phyloP scores from a whole-genome alignment of 208 protist genomes.

The Zelonia costaricensis region DNA sequence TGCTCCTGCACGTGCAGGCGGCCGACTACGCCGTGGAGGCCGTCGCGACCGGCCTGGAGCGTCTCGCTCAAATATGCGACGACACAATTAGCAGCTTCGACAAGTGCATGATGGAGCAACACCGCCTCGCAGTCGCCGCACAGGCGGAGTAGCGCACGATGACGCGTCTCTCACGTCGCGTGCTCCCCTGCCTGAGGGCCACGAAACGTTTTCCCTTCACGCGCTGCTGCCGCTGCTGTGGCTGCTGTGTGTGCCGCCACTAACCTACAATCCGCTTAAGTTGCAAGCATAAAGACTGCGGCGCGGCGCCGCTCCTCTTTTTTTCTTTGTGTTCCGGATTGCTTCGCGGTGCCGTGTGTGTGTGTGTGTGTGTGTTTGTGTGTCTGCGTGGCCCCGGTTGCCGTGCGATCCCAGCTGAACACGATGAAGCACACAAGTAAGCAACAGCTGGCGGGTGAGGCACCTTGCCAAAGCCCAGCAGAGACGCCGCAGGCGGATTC shows the following conservation, averaged over 20 bases:
- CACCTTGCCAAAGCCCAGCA: too few species aligned
- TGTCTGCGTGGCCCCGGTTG: too few species aligned
- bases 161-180: too few species aligned
- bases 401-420: too few species aligned
- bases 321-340: neutral
- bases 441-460: too few species aligned
- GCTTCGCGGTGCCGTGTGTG: neutral
- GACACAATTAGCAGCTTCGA: conserved; percentile 78
- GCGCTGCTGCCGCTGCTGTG: neutral
- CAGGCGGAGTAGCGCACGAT: conserved; percentile 15
- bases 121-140: conserved; percentile 20
- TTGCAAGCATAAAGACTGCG: too few species aligned
- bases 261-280: neutral
- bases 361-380: too few species aligned
- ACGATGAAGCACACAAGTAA: too few species aligned
- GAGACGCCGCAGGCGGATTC: too few species aligned
- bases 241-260: neutral
- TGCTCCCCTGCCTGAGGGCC: too few species aligned
- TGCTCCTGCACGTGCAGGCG: conserved; percentile 91
- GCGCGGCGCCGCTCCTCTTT: too few species aligned
- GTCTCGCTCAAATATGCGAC: conserved; percentile 81
- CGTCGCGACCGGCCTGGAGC: conserved; percentile 76
- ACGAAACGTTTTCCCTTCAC: neutral
- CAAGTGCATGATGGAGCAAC: conserved; percentile 51
- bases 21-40: conserved; percentile 89